Percentiles rank a stretch among this genome's conserved stretches.
These are phyloP conservation scores for Aspergillus taichungensis DNA, from an alignment of 495 filamentous ascomycete genomes.

Conservation along the genomic window DNA sequence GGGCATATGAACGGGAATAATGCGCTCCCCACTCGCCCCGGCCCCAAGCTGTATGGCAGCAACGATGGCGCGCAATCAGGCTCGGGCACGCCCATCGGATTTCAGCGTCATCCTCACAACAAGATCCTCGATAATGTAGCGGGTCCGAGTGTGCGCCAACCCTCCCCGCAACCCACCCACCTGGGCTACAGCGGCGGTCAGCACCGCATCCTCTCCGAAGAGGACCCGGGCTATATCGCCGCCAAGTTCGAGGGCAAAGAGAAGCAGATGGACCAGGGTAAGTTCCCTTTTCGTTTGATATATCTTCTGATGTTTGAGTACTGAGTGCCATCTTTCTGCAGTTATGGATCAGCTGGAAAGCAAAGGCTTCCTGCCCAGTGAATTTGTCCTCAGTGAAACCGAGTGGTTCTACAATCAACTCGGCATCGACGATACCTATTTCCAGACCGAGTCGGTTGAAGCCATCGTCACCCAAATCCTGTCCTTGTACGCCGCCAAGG, in stretches of 20 bases:
- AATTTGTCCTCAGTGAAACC: constrained; percentile 76
- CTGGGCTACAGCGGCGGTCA: constrained; percentile 57
- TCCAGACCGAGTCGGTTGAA: constrained; percentile 80
- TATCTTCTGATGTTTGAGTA: background rate
- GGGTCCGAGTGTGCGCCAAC: constrained; percentile 50
- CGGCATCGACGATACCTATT: constrained; percentile 98
- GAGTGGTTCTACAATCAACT: constrained; percentile 96
- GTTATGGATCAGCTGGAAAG: constrained; percentile 69
- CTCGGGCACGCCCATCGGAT: constrained; percentile 38
- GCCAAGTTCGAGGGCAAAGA: constrained; percentile 92
- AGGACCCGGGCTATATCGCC: constrained; percentile 91
- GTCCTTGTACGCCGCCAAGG: constrained; percentile 93
- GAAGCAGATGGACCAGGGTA: constrained; percentile 85
- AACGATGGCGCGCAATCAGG: constrained; percentile 31
- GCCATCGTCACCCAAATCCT: constrained; percentile 90
- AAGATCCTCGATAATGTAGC: constrained; percentile 56
- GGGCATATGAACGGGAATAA: constrained; percentile 21
- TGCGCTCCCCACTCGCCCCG: constrained; percentile 24
- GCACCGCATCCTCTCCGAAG: constrained; percentile 66
- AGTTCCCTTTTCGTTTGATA: constrained; percentile 17
- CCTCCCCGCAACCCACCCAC: constrained; percentile 89
- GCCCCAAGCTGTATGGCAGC: constrained; percentile 28
- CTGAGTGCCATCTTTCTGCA: constrained; percentile 10
- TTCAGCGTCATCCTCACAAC: constrained; percentile 45
- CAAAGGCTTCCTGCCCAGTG: constrained; percentile 76